Base-by-base conservation (phyloP, 2,329 filamentous ascomycete genomes). In the Aspergillus latus region DNA sequence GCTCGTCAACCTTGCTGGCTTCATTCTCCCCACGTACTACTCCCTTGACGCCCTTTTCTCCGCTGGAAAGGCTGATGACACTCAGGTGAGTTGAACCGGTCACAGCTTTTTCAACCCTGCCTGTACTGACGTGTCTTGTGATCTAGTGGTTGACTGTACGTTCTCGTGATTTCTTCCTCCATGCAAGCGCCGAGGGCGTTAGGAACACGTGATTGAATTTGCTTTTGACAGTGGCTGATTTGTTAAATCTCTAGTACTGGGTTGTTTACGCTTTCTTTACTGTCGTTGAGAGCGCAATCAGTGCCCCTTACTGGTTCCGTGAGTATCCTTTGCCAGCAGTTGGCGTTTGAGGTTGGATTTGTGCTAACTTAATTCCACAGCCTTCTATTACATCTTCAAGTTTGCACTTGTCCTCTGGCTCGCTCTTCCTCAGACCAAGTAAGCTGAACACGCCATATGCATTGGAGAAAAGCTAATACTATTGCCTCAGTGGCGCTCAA, bases 361-460 rank as follows among this genome's bases (percentile, higher is more conserved):
- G 16, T 50, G n/a, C 28, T 58, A 40, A 26, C 42, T 29, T 26
- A 28, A 40, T 16, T 10, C 49, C 54, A 59, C 55, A 80, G 78
- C 94, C 73, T 99, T 99, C 82, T 99, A 99, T 88, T 99, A 90
- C 80, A 93, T 92, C 74, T 97, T 99, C 89, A 99, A 99, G 85
- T 97, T 99, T 74, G 82, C 95, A 73, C 89, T 97, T 76, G 84
- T 97, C 69, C 87, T 99, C 75, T 99, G 94, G 94, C 92, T 99
- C 80, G 87, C 93, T 68, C 91, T 99, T 71, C 94, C 94, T 76
- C 84, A 90, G 77, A 97, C 95, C 82, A 82, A 83, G 93, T 97
- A 88, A 74, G 88, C 80, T 43, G 50, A 48, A 26, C 49, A 13
- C 21, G 37, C 8, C n/a, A 1, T 21, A 29, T 11, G 10, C 10